Base-by-base conservation (phyloP, 257 asterid species). In the Primulina huaijiensis region DNA sequence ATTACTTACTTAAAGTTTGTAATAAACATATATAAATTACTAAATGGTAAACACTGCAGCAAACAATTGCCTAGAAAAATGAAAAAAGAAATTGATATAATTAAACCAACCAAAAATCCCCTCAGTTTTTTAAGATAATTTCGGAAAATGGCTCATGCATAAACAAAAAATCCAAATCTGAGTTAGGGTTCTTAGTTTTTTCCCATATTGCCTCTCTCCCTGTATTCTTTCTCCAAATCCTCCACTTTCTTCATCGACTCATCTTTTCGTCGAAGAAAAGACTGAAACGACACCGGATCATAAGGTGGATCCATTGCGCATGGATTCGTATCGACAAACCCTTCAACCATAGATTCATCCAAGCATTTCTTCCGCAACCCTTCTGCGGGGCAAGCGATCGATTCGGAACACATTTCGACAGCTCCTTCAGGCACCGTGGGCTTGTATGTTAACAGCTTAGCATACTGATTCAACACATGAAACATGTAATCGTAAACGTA, bases 401-500 rank as follows among this genome's bases (percentile, higher is more conserved):
- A 53, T 62, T 85, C 88, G 2, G 86, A 78, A 64, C 88, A 85
- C 20, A 82, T 71, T 29, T 82, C 90, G 7, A 20, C 74, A 0
- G 86, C 90, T 6, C 70, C 76, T 68, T 70, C 63, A 30, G 88
- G 88, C 62, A 79, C 58, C 1, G 70, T 63, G 0, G 88, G 83
- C 78, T 85, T 81, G 76, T 74, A 85, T 46, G 31, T 79, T 33
- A 83, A 69, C n/a, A 80, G 75, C 75, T 79, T 85, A 3, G 86
- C 74, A 50, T 85, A 85, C 35, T 82, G 83, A 21, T 73, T 80
- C 66, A 85, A 65, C 8, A 85, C 43, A 81, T 85, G 90, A 67
- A 85, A 81, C 86, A 82, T 85, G 76, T 85, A 85, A 43, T 85
- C 86, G 62, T 85, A 85, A 3, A 85, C 82, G 58, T 66, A 78